These are phyloP conservation scores for Beta vulgaris DNA, from an alignment of 148 eudicot genomes.

Conservation along the genomic window DNA sequence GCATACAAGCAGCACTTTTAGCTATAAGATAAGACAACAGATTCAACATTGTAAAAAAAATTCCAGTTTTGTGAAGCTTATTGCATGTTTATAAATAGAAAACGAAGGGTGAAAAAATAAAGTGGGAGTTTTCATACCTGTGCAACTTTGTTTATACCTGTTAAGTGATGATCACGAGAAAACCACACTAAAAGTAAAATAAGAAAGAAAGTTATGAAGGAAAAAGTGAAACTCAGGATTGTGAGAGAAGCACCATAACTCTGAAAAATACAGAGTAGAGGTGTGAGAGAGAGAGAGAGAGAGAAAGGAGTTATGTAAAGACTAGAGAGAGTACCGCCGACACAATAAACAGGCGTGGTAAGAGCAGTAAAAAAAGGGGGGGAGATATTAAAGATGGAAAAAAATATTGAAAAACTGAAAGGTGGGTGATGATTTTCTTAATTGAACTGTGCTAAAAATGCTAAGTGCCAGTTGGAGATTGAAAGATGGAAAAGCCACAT, in stretches of 20 bases:
- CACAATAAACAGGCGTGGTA: slow-evolving; percentile 21
- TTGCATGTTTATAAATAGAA: neutral
- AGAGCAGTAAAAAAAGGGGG: neutral
- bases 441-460: neutral
- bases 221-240: neutral
- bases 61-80: neutral
- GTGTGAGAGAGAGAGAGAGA: slow-evolving; percentile 13
- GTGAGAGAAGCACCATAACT: neutral
- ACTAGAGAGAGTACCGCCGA: slow-evolving; percentile 22
- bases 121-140: too few species aligned
- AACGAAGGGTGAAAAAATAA: too few species aligned
- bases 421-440: slow-evolving; percentile 5
- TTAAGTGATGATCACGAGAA: too few species aligned
- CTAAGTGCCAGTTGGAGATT: neutral
- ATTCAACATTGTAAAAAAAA: too few species aligned
- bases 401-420: neutral
- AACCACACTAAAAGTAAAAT: too few species aligned
- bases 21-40: neutral
- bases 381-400: neutral
- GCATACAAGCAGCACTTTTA: neutral
- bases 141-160: too few species aligned
- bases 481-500: too few species aligned
- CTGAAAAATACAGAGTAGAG: neutral
- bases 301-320: neutral
- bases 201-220: too few species aligned